A percentile compares a stretch with the other conserved stretches of the same genome.
Conservation (phyloP, 2,329 filamentous ascomycete genomes). For the Penicillium sp. region DNA sequence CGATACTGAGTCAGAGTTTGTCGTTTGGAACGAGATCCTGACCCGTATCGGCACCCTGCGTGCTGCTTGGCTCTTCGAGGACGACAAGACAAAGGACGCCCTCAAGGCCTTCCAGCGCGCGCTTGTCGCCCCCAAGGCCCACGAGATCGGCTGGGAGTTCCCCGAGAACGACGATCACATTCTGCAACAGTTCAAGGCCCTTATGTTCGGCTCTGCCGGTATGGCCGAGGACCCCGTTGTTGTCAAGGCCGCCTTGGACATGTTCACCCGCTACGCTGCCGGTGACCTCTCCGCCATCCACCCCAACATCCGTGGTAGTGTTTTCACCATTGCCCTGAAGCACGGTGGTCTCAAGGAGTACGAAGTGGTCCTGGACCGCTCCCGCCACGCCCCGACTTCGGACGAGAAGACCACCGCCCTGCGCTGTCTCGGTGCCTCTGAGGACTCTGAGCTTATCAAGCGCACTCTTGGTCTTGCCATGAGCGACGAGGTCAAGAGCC, state of each 20-base stretch:
- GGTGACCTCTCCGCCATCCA: constrained; percentile 82
- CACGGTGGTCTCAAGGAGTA: constrained; percentile 87
- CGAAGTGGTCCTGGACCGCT: constrained; percentile 71
- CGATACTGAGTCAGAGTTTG: constrained; percentile 75
- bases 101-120: constrained; percentile 80
- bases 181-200: constrained; percentile 88
- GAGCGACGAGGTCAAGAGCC: constrained; percentile 81
- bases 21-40: constrained; percentile 93
- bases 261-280: constrained; percentile 80
- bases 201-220: constrained; percentile 83
- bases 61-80: constrained; percentile 84
- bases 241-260: constrained; percentile 76
- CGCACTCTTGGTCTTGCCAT: constrained; percentile 73
- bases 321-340: constrained; percentile 80
- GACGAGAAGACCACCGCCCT: constrained; percentile 92
- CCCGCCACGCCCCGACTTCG: constrained; percentile 69
- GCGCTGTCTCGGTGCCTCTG: constrained; percentile 75
- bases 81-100: constrained; percentile 66
- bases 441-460: constrained; percentile 75
- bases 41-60: constrained; percentile 75
- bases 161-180: constrained; percentile 81
- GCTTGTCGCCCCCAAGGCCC: constrained; percentile 73
- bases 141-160: constrained; percentile 86
- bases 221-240: constrained; percentile 75
- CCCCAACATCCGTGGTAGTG: constrained; percentile 83